Evolutionary conservation across 208 protist genomes (phyloP), one percentile per base, ranked within the genome.

Genomic region (Crithidia thermophila): DNA sequence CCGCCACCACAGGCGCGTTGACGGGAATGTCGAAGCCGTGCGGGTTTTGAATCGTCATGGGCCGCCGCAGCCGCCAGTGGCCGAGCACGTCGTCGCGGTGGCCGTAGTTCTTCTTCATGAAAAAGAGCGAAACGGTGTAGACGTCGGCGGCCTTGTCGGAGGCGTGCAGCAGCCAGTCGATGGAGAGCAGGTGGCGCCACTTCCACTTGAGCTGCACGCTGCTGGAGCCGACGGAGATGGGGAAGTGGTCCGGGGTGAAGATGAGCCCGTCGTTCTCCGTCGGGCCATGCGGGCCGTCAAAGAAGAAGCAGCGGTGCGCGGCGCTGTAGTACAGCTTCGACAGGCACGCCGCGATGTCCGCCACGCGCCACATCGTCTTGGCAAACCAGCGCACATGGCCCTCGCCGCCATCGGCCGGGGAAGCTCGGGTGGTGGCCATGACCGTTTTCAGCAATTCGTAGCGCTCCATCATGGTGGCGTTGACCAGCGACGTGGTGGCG

Each of bases 171-270:
- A 80, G 75, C 82, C 80, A 94, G 66, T 94, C 88, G 18, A 94
- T 84, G 27, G 88, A 92, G 23, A 94, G 72, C 37, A 87, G 74
- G 20, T 75, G 69, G 30, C 61, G 81, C 86, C 88, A 94, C 68
- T 94, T 94, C 88, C 88, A 94, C 73, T 94, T 94, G 33, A 92
- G 30, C 60, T 94, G 88, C 6, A 36, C 61, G 52, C 70, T 75
- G 65, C 80, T 85, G 21, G 88, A 77, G 13, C 88, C 88, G 40
- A 77, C 70, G 43, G 67, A 34, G 50, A 94, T 58, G 23, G 79
- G 75, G 61, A 94, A 94, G 28, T 56, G 57, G 40, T 94, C 74
- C 3, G 88, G 88, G 4, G 88, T 92, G 60, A 94, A 91, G 45
- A 94, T 87, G 52, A 94, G 85, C 2, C 88, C 88, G 61, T 94